Evolutionary conservation across 768 basidiomycete genomes (phyloP), one percentile per base, ranked within the genome.

Genomic region (Leccinellum albellum): DNA sequence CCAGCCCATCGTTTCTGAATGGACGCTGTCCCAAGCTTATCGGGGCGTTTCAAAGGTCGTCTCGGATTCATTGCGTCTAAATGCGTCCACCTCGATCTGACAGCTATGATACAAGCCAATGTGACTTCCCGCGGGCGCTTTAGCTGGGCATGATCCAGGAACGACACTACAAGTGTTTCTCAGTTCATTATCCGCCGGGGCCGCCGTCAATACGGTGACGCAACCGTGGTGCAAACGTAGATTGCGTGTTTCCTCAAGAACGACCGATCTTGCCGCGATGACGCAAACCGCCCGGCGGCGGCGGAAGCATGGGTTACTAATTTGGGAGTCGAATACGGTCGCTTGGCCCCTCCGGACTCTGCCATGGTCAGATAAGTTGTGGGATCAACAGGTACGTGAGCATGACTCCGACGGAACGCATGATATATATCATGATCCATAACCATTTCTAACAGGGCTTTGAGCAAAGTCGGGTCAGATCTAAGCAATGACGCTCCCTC

Each of bases 231-330:
- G 45, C 23, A 10, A 17, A 32, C 21, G 9, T 31, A 23, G 21
- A 21, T 50, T 12, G 17, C 10, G 9, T 23, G 14, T 37, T 32
- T 4, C 31, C 20, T 7, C 31, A 23, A 37, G 24, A 42, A 26
- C 17, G 26, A 32, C 48, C 21, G 40, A 46, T 44, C 56, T 58
- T 58, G 28, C 56, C 57, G 57, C 57, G 57, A 57, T 32, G 46
- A 49, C 49, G 17, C 35, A 17, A 35, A 3, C 35, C 21, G 56
- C 26, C 32, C 46, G 29, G 6, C 37, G 46, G 37, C 37, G 47
- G 56, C 56, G 56, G 35, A 58, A 33, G 46, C 24, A 29, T 21
- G n/a, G 14, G 0, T 6, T 37, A 26, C 6, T 26, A 13, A 40
- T 49, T n/a, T 31, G 33, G 28, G 44, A 29, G 15, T 37, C 35